Percentiles rank a stretch among this genome's conserved stretches.
phyloP scores from a whole-genome alignment of 2,329 filamentous ascomycete genomes.

The Penicillium hordei region DNA sequence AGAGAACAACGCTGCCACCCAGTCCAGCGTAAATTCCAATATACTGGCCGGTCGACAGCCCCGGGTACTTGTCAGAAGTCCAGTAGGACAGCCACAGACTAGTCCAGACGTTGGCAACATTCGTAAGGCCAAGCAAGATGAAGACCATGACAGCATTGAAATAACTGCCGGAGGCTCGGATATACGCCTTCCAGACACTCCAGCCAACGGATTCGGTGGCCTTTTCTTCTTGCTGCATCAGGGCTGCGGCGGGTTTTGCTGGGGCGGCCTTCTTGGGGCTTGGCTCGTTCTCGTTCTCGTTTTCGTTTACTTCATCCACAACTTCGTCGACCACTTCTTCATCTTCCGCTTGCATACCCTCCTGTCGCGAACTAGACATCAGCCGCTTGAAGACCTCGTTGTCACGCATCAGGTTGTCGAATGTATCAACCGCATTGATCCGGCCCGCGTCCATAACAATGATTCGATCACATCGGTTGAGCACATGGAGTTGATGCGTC shows the following conservation, averaged over 20 bases:
- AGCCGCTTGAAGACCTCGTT: constrained; percentile 77
- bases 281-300: constrained; percentile 26
- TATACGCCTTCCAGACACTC: constrained; percentile 75
- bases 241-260: constrained; percentile 25
- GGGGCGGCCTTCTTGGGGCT: constrained; percentile 9
- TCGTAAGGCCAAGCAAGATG: constrained; percentile 66
- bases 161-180: constrained; percentile 68
- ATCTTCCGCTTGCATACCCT: constrained; percentile 48
- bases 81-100: constrained; percentile 93
- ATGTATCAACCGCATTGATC: constrained; percentile 84
- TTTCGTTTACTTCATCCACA: constrained; percentile 41
- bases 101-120: constrained; percentile 82
- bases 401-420: constrained; percentile 78
- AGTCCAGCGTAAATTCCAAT: constrained; percentile 70
- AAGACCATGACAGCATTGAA: constrained; percentile 63
- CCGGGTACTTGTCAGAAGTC: constrained; percentile 73
- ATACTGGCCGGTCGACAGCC: constrained; percentile 66
- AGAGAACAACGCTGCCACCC: constrained; percentile 66
- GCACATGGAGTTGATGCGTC: constrained; percentile 91
- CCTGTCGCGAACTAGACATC: constrained; percentile 72
- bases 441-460: constrained; percentile 88
- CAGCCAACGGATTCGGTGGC: constrained; percentile 76
- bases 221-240: constrained; percentile 55
- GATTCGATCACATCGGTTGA: constrained; percentile 86
- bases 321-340: constrained; percentile 54